Conservation (phyloP, 768 basidiomycete species). For the Hortiboletus campestris region DNA sequence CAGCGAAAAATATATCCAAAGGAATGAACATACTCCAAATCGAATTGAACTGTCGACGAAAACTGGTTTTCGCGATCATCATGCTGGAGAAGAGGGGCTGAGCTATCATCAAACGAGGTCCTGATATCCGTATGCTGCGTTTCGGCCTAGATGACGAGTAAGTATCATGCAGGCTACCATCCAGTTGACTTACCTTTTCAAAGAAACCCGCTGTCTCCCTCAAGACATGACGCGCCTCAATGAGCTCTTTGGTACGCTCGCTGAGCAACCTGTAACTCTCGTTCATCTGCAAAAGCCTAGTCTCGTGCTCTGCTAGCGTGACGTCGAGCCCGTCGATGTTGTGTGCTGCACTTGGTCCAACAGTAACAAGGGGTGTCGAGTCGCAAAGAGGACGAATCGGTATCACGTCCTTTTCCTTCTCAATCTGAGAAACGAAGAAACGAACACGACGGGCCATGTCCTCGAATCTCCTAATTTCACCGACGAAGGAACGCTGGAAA, state of each 20-base stretch:
- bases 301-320: slow-evolving; percentile 83
- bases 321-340: slow-evolving; percentile 92
- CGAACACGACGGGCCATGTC: slow-evolving; percentile 95
- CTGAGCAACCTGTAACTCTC: slow-evolving; percentile 86
- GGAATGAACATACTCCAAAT: slow-evolving; percentile 70
- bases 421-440: slow-evolving; percentile 84
- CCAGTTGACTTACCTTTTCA: slow-evolving; percentile 56
- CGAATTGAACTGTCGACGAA: slow-evolving; percentile 60
- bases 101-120: slow-evolving; percentile 87
- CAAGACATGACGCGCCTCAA: slow-evolving; percentile 93
- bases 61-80: slow-evolving; percentile 79
- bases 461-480: slow-evolving; percentile 91
- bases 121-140: slow-evolving; percentile 77
- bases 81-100: slow-evolving; percentile 86
- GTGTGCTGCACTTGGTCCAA: slow-evolving; percentile 90
- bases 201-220: slow-evolving; percentile 97
- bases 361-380: slow-evolving; percentile 80
- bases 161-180: slow-evolving; percentile 3
- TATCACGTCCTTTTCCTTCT: slow-evolving; percentile 79
- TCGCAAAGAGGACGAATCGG: slow-evolving; percentile 85
- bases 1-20: background rate
- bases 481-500: slow-evolving; percentile 97
- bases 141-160: slow-evolving; percentile 56
- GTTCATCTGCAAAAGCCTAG: slow-evolving; percentile 85
- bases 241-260: slow-evolving; percentile 79